Evolutionary conservation across 2,329 filamentous ascomycete genomes (phyloP), one percentile per base, ranked within the genome.

Genomic region (Beauveria scarabaeidicola): DNA sequence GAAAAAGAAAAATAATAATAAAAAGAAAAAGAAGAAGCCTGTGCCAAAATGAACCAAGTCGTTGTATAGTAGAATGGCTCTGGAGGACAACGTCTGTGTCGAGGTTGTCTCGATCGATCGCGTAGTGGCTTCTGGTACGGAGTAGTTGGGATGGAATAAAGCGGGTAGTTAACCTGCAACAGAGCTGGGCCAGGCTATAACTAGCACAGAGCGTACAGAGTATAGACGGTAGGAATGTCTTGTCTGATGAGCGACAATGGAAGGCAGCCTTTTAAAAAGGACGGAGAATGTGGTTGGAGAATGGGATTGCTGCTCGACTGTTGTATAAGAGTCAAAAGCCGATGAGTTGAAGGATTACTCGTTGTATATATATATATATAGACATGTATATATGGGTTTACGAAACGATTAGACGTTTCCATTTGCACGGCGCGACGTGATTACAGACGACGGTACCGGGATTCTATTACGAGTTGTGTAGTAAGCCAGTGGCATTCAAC

Each of bases 51-150:
- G 5, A 23, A 52, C n/a, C 17, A 13, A 5, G n/a, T 25, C 11
- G 32, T 19, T 7, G 10, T 51, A 25, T 52, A 19, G 15, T 27
- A 19, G 7, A 19, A 7, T 19, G 11, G 47, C 23, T 27, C 23
- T 27, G 15, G 21, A 19, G 8, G 36, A 40, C 19, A 47, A 47
- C 25, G 29, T 27, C 17, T 32, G 10, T 32, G 54, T 38, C 43
- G 53, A 47, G 21, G 53, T 47, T 13, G 53, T 48, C 54, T 58
- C 44, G 54, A 58, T 58, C 54, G 54, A 58, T 58, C 54, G 46
- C 46, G 44, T 19, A 41, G 54, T 58, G 54, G 46, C 46, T 58
- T 43, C 27, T 23, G 27, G 41, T 41, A 32, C 46, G 53, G 48
- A 19, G 53, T 44, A 38, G 53, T 43, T 50, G 29, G 54, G 54